phyloP scores from a whole-genome alignment of 2,329 filamentous ascomycete species.

The Elsinoe australis region DNA sequence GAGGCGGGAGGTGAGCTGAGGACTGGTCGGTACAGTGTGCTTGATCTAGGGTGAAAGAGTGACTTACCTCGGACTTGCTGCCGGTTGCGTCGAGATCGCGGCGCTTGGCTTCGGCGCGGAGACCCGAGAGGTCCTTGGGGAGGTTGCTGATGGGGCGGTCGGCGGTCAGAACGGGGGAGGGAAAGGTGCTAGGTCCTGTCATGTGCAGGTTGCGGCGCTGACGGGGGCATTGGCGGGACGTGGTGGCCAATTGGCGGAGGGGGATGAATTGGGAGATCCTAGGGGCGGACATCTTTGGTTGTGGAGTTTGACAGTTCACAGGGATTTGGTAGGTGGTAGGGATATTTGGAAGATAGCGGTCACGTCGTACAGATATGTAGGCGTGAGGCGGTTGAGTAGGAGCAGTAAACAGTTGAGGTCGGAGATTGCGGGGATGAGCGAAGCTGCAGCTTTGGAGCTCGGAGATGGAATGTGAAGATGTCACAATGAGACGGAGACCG shows the following conservation, averaged over 20 bases:
- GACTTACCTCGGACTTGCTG: conserved; percentile 43
- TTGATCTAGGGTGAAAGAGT: neutral
- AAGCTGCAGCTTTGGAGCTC: neutral
- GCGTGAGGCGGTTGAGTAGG: neutral
- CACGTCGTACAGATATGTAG: too few relatives aligned
- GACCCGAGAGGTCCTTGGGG: conserved; percentile 44
- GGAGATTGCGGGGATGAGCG: conserved; percentile 9
- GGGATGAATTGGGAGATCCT: conserved; percentile 37
- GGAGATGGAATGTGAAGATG: neutral
- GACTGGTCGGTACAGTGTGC: neutral
- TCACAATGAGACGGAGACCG: neutral
- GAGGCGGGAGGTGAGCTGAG: conserved; percentile 45
- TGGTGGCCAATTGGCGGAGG: conserved; percentile 35
- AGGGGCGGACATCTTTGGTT: conserved; percentile 36
- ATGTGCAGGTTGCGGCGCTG: conserved; percentile 49
- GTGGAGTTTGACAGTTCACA: neutral
- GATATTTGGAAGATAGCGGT: neutral
- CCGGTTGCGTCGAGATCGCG: conserved; percentile 42
- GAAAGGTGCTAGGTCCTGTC: conserved; percentile 52
- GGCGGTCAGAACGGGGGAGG: conserved; percentile 41
- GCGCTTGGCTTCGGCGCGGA: conserved; percentile 45
- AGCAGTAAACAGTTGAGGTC: neutral
- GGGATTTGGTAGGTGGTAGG: neutral
- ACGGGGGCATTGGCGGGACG: conserved; percentile 23
- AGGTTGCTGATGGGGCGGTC: conserved; percentile 46